Conservation (phyloP, 805 yeast genomes). For the Metschnikowia lachancei region DNA sequence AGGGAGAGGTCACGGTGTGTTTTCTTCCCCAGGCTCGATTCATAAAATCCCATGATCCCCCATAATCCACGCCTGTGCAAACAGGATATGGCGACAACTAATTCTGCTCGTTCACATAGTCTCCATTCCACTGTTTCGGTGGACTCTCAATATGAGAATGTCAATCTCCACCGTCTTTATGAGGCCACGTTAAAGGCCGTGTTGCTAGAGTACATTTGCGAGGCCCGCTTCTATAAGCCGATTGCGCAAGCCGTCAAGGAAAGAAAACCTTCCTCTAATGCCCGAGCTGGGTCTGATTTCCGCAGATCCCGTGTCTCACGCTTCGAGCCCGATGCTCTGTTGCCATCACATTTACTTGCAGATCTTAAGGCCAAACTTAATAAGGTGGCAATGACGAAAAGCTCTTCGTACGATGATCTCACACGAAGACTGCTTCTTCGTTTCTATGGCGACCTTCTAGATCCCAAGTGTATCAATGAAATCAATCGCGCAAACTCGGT, state of each 20-base stretch:
- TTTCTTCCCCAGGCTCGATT: background rate
- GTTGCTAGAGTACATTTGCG: slow-evolving; percentile 58
- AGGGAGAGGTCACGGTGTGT: background rate
- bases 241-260: slow-evolving; percentile 2
- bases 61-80: background rate
- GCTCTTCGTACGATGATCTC: slow-evolving; percentile 40
- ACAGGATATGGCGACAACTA: slow-evolving; percentile 2
- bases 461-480: slow-evolving; percentile 41
- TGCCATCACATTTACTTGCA: slow-evolving; percentile 38
- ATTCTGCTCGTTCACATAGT: slow-evolving; percentile 14
- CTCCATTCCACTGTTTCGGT: slow-evolving; percentile 15
- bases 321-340: slow-evolving; percentile 15
- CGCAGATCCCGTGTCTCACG: slow-evolving; percentile 14
- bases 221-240: slow-evolving; percentile 56
- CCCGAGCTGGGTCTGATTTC: slow-evolving; percentile 6
- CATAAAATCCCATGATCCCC: slow-evolving; percentile 2
- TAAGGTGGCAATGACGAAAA: slow-evolving; percentile 45
- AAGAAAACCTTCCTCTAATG: background rate
- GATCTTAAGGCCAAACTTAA: slow-evolving; percentile 43
- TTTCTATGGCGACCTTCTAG: slow-evolving; percentile 58
- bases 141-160: slow-evolving; percentile 20
- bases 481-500: slow-evolving; percentile 32
- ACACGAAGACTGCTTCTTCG: slow-evolving; percentile 59
- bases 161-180: slow-evolving; percentile 39
- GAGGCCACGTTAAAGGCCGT: slow-evolving; percentile 53